Evolutionary conservation across 2,329 filamentous ascomycete species (phyloP), one percentile per base, ranked within the genome.

Genomic region (Thermothelomyces thermophilus): DNA sequence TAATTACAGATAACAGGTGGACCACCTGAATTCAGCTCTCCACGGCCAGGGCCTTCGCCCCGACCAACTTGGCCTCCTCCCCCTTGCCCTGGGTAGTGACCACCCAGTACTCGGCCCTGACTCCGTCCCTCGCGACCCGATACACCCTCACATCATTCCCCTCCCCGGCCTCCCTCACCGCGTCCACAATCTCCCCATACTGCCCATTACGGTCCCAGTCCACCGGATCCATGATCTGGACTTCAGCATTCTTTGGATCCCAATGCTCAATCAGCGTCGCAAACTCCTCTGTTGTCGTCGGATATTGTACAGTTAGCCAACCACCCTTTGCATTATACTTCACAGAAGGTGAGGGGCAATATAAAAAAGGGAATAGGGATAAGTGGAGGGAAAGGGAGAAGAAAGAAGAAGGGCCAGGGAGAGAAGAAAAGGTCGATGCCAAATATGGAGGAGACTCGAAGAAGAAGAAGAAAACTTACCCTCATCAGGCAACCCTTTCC

Each of bases 51-150:
- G 84, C 87, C 74, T 88, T 91, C 49, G 85, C 75, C 13, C 90
- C 90, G 7, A 95, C 81, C 52, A 95, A 62, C 68, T 74, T 77
- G 16, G 74, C 76, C 11, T 74, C 76, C 44, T 76, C 70, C 14
- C 68, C 72, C 57, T 79, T 73, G 41, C 69, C 69, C 61, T 83
- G 75, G 58, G 85, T 65, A 19, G 79, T 80, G 41, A 95, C 71
- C 51, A 95, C 71, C 77, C 84, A 95, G 67, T 95, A 95, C 69
- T 94, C 87, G 13, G 76, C 74, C 63, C 84, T 77, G 22, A 82
- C 80, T 11, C 72, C 71, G 39, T 78, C 81, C 59, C 79, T 73
- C 51, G 75, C 70, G 8, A 94, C 80, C 46, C 79, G 74, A 62
- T 93, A 95, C 19, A 95, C 82, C 63, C 83, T 80, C 46, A 91